Evolutionary conservation across 1,284 basidiomycete species (phyloP).

Genomic region (Malassezia psittaci): DNA sequence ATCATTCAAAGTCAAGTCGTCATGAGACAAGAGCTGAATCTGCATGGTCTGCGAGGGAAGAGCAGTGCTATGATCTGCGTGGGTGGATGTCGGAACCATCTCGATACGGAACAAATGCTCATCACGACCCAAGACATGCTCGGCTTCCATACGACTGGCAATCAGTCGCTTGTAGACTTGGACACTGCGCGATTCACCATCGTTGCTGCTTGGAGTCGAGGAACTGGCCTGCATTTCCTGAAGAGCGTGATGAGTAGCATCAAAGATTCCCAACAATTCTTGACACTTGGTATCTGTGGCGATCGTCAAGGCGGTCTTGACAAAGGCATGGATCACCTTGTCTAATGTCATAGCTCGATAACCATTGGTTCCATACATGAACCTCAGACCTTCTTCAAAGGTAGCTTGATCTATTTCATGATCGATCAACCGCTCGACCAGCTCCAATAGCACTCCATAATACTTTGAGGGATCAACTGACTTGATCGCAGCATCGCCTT

Average conservation of each 20-base stretch:
- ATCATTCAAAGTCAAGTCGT: slow-evolving; percentile 77
- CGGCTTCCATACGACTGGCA: slow-evolving; percentile 69
- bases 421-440: slow-evolving; percentile 88
- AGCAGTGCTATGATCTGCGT: background rate
- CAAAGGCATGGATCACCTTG: slow-evolving; percentile 62
- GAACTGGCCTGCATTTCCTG: slow-evolving; percentile 20
- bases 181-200: slow-evolving; percentile 44
- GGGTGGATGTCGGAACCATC: slow-evolving; percentile 8
- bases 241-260: slow-evolving; percentile 42
- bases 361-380: slow-evolving; percentile 92
- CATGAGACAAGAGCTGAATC: slow-evolving; percentile 76
- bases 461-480: slow-evolving; percentile 52
- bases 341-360: slow-evolving; percentile 89
- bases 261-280: slow-evolving; percentile 69
- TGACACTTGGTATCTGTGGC: slow-evolving; percentile 71
- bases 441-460: slow-evolving; percentile 77
- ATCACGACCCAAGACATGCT: slow-evolving; percentile 71
- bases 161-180: slow-evolving; percentile 68
- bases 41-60: slow-evolving; percentile 59
- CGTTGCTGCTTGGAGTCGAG: slow-evolving; percentile 15
- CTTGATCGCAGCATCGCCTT: slow-evolving; percentile 31
- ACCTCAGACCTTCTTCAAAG: slow-evolving; percentile 89
- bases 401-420: slow-evolving; percentile 76
- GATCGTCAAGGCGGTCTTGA: slow-evolving; percentile 58
- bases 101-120: slow-evolving; percentile 86